Evolutionary conservation across 305 asterid genomes (phyloP).

Genomic region (Solanum aculeatissimum): DNA sequence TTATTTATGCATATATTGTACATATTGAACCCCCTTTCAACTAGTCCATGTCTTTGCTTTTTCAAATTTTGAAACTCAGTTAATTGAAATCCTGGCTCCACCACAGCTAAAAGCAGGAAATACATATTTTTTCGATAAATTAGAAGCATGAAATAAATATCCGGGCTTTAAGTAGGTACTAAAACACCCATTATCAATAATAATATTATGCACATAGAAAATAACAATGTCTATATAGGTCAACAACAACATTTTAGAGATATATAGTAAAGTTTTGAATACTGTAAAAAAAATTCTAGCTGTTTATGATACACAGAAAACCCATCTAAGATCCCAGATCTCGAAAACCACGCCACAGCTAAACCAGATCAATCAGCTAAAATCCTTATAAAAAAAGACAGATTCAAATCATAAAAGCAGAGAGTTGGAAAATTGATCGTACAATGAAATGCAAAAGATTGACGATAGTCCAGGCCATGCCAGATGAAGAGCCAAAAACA

Average conservation of each 20-base stretch:
- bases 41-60: too few species aligned
- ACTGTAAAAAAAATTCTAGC: too few species aligned
- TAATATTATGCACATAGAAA: too few species aligned
- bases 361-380: neutral
- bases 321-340: neutral
- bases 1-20: too few species aligned
- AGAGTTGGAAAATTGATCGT: neutral
- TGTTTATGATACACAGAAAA: neutral
- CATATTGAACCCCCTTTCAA: too few species aligned
- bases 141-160: neutral
- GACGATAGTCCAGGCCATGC: constrained; percentile 27
- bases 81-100: too few species aligned
- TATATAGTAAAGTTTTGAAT: too few species aligned
- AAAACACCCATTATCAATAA: too few species aligned
- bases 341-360: neutral
- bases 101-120: too few species aligned
- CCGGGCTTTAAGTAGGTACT: neutral
- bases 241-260: too few species aligned
- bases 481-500: constrained; percentile 13
- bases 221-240: too few species aligned
- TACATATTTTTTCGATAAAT: neutral
- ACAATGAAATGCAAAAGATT: constrained; percentile 17
- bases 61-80: too few species aligned
- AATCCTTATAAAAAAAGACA: neutral
- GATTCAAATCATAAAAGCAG: neutral